Conservation (phyloP, 1,139 yeast species). For the Candida frijolesensis region DNA sequence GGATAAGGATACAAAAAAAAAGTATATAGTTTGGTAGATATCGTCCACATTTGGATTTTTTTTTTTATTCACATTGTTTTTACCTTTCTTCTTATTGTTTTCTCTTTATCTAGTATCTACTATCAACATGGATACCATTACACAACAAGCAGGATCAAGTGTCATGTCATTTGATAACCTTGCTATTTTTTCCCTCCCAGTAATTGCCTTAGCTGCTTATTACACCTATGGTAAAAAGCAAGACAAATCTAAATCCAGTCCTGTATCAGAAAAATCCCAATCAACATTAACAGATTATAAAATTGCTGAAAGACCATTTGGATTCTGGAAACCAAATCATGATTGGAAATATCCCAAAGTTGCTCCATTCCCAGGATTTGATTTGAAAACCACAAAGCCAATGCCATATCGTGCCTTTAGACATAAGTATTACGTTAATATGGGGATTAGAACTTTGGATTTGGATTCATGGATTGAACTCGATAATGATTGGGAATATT, state of each 20-base stretch:
- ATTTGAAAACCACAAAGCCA: constrained; percentile 51
- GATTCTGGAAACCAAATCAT: constrained; percentile 54
- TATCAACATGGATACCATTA: neutral
- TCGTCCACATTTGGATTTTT: neutral
- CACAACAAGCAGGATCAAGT: neutral
- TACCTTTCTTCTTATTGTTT: neutral
- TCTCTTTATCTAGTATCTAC: neutral
- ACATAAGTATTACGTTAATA: constrained; percentile 55
- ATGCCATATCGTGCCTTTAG: constrained; percentile 64
- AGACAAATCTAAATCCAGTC: neutral
- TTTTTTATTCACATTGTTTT: neutral
- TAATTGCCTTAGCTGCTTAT: constrained; percentile 1
- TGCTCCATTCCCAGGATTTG: constrained; percentile 50
- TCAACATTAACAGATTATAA: constrained; percentile 7
- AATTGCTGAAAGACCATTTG: constrained; percentile 24
- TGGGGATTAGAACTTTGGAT: constrained; percentile 68
- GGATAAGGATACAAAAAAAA: neutral
- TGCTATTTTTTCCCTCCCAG: constrained; percentile 2
- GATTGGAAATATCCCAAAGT: constrained; percentile 53
- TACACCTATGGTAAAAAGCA: constrained; percentile 1
- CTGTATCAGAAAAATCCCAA: constrained; percentile 1
- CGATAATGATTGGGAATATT: constrained; percentile 63
- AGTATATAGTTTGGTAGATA: neutral
- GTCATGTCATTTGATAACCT: neutral
- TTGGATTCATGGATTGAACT: constrained; percentile 64